Base-by-base conservation (phyloP, 1,139 yeast genomes). In the Lodderomyces orthopsilosis region DNA sequence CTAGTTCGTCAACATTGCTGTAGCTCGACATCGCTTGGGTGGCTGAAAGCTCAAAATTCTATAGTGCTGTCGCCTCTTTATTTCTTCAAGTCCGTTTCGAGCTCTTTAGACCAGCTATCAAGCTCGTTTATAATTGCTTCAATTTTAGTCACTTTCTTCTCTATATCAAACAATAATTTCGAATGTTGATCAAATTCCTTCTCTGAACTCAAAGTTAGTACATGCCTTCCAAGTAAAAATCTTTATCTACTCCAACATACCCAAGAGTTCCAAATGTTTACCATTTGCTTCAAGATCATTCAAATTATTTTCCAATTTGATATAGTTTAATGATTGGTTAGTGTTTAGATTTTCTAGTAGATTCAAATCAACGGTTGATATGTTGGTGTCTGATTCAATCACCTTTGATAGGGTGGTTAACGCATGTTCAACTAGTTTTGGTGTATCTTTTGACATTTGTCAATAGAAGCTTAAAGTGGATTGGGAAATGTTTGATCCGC, bases 21-120 rank as follows among this genome's bases (percentile, higher is more conserved):
- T 21, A 21, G 23, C 8, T 5, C 23, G 8, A 8, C 8, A 8
- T 21, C 23, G 23, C 23, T 21, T 21, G 8, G 23, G 5, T 21
- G 5, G 8, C 8, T 21, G 23, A 8, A 8, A 6, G 23, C 9
- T 27, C 32, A 6, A 5, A 27, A 27, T 27, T 27, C 15, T 12
- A 27, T 5, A 21, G 23, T 21, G n/a, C 23, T 21, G 23, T 21
- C 12, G 18, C 12, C 9, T 33, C 18, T 12, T 12, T 21, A 22
- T 22, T 19, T 22, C 18, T 38, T 38, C 19, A 24, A 21, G 9
- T 35, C 37, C 5, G 37, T 23, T 38, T 46, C 79, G 38, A 81
- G 54, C 46, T 81, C 85, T 21, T 65, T 60, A 1, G 85, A 70
- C 82, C 85, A 84, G 43, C 66, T 69, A 46, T 82, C 86, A 41